Base-by-base conservation (phyloP, 225 moss, liverwort and hornwort genomes). In the Polytrichum commune region DNA sequence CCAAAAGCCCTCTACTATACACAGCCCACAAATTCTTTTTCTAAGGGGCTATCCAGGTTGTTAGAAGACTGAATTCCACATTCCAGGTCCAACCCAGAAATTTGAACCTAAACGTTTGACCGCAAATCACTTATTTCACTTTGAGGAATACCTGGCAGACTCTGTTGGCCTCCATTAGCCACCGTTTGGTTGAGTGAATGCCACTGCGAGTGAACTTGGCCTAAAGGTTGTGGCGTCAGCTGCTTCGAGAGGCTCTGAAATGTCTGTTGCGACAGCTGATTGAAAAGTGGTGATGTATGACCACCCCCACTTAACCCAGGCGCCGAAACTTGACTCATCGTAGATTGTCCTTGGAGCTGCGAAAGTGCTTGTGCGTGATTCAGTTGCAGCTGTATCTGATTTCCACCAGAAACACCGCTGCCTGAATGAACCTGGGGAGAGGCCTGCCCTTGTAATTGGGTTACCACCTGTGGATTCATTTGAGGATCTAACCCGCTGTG, bases 61-160 rank as follows among this genome's bases (percentile, higher is more conserved):
- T 71, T 71, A 77, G 63, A 53, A 19, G 19, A 72, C 46, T 67
- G 22, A 26, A 75, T 68, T 68, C 54, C 72, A 68, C 27, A 67
- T 71, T 69, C n/a, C 55, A 72, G 23, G 70, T 73, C 60, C 63
- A 74, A 55, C 64, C 32, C 80, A 46, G 70, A 70, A 64, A 68
- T 62, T 53, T 28, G 70, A 69, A n/a, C 75, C 81, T 78, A 86
- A 5, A 84, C 79, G 72, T 77, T 83, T 72, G 91, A 89, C 81
- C 89, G 81, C 58, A 89, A 77, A 75, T 91, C 91, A 66, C 89
- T 91, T 56, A 91, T 75, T 65, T 91, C 91, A 69, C 91, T 91
- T 69, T 91, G 91, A 60, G 91, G 91, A 69, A 89, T 91, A 63
- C 91, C 91, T 13, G 91, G 91, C 61, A 89, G 79, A 69, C 91